A percentile compares a stretch with the other conserved stretches of the same genome.
Conservation (phyloP, 2,329 filamentous ascomycete species). For the Paracoccidioides lutzii region DNA sequence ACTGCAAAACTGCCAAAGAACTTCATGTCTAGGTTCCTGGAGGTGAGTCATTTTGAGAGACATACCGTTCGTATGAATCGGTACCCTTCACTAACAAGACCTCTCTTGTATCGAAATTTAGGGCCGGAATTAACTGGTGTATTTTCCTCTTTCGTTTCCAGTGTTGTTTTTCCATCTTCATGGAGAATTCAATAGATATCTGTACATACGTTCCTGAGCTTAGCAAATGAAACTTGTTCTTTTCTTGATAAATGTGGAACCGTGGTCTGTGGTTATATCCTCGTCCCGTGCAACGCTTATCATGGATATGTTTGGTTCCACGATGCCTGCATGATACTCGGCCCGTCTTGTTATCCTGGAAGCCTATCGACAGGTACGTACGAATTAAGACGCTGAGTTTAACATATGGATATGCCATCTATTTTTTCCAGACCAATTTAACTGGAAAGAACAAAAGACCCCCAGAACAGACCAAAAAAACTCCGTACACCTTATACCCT, state of each 20-base stretch:
- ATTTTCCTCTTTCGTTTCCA: background rate
- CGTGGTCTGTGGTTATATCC: background rate
- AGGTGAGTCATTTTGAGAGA: constrained; percentile 46
- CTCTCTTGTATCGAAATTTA: constrained; percentile 1
- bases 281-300: background rate
- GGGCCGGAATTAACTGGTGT: constrained; percentile 14
- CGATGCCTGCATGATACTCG: too few species aligned
- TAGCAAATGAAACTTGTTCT: background rate
- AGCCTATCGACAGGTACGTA: too few species aligned
- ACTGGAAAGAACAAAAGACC: too few species aligned
- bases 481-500: background rate
- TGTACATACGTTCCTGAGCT: constrained; percentile 1
- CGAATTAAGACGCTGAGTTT: too few species aligned
- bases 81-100: background rate
- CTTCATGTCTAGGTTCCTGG: constrained; percentile 90
- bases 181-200: constrained; percentile 6
- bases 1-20: constrained; percentile 64
- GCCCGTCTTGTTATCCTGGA: too few species aligned
- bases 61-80: background rate
- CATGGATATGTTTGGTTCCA: too few species aligned
- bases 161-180: background rate
- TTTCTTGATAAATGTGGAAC: background rate
- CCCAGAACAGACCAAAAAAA: background rate
- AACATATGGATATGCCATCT: too few species aligned
- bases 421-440: too few species aligned